phyloP scores from a whole-genome alignment of 2,329 filamentous ascomycete species.

The Sporothrix globosa region DNA sequence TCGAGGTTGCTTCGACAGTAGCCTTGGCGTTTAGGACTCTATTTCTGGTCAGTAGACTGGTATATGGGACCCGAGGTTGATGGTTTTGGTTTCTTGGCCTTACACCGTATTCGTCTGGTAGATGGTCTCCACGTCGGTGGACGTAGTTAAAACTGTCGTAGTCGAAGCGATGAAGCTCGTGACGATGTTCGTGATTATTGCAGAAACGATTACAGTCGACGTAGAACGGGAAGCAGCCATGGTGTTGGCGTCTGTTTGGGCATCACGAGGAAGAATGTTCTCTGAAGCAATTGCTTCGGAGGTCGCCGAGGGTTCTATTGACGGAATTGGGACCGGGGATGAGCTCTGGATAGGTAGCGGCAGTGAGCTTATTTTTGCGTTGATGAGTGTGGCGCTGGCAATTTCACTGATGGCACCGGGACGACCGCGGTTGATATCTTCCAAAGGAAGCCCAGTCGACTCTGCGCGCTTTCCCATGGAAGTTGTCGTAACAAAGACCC shows the following conservation, averaged over 20 bases:
- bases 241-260: slow-evolving; percentile 30
- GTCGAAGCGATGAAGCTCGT: slow-evolving; percentile 23
- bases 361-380: neutral
- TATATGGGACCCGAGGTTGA: neutral
- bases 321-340: neutral
- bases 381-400: neutral
- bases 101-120: slow-evolving; percentile 35
- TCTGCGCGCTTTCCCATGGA: slow-evolving; percentile 28
- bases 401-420: neutral
- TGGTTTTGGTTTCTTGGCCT: neutral
- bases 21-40: slow-evolving; percentile 34
- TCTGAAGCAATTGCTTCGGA: slow-evolving; percentile 3
- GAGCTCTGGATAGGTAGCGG: neutral
- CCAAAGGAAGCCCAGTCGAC: neutral
- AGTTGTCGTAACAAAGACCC: slow-evolving; percentile 34
- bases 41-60: neutral
- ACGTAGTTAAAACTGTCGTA: slow-evolving; percentile 27
- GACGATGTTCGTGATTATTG: slow-evolving; percentile 29
- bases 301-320: neutral
- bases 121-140: slow-evolving; percentile 20
- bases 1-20: slow-evolving; percentile 37
- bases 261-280: slow-evolving; percentile 21
- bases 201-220: slow-evolving; percentile 29
- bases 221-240: slow-evolving; percentile 24
- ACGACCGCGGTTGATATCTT: neutral